Base-by-base conservation (phyloP, 306 rosid species). In the Medicago ruthenica region DNA sequence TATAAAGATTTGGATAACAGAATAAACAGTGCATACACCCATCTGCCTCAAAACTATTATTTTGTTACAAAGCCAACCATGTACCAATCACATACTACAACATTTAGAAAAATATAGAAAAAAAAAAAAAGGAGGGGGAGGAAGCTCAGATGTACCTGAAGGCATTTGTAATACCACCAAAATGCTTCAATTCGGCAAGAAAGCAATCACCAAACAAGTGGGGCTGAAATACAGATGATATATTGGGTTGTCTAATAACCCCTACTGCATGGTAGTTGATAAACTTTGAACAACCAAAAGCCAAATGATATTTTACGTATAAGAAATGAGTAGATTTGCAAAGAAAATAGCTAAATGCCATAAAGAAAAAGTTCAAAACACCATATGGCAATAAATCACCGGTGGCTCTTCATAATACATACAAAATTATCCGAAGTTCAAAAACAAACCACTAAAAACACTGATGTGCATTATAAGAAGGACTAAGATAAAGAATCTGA, bases 401-500 rank as follows among this genome's bases (percentile, higher is more conserved):
- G 51, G 59, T 79, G 44, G 84, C 59, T 85, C 72, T 71, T 75
- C 61, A 73, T 80, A 76, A 55, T 87, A 82, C 86, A 81, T 63
- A 74, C 71, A 82, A 78, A 76, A 81, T 40, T 44, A 72, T 75
- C 18, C 3, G 0, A 40, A 67, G 67, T 24, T 69, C 48, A 75
- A 79, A 73, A 78, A 58, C 48, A 53, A 64, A 81, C 41, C 12
- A 70, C 76, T 24, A 17, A 44, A 79, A 67, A 48, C 75, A 76
- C 85, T 14, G 67, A 70, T 71, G 78, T 74, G 79, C 84, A 83
- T 63, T 80, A 81, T 83, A 75, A 74, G 75, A 57, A 59, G 80
- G 83, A 76, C 81, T 79, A 59, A 55, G 71, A 79, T 67, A 60
- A 74, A 85, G 78, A 85, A 69, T 78, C 76, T 50, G 67, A 85